Evolutionary conservation across 345 rosid genomes (phyloP).

Genomic region (Microthlaspi erraticum): DNA sequence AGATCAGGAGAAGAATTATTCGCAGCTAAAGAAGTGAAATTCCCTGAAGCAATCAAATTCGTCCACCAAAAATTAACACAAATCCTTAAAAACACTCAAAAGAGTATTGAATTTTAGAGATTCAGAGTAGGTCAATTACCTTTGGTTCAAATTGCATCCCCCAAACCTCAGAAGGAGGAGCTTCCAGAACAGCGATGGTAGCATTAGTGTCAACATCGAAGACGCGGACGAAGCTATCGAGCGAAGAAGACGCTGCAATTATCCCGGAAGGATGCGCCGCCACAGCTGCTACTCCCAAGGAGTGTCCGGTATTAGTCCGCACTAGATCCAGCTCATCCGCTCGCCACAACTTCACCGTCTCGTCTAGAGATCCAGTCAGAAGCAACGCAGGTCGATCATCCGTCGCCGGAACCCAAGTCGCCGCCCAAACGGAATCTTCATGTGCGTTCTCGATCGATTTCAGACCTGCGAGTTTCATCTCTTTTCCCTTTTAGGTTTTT

Average conservation of each 20-base stretch:
- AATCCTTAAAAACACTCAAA: neutral
- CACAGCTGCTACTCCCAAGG: slow-evolving; percentile 88
- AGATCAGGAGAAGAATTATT: neutral
- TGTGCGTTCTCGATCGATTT: slow-evolving; percentile 84
- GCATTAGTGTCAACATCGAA: slow-evolving; percentile 95
- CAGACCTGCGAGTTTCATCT: slow-evolving; percentile 89
- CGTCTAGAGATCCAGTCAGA: slow-evolving; percentile 90
- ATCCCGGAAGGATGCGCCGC: slow-evolving; percentile 97
- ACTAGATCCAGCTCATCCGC: slow-evolving; percentile 79
- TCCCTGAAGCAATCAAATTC: slow-evolving; percentile 4
- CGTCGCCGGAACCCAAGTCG: slow-evolving; percentile 87
- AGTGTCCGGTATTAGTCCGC: slow-evolving; percentile 89
- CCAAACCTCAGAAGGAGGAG: slow-evolving; percentile 98
- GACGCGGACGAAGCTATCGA: slow-evolving; percentile 95
- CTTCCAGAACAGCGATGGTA: slow-evolving; percentile 86
- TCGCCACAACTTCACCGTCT: slow-evolving; percentile 88
- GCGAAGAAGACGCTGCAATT: slow-evolving; percentile 89
- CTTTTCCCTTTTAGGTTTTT: slow-evolving; percentile 12
- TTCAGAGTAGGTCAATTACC: slow-evolving; percentile 46
- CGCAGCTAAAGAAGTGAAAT: slow-evolving; percentile 8
- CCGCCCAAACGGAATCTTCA: slow-evolving; percentile 94
- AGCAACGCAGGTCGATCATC: slow-evolving; percentile 67
- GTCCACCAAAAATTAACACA: neutral
- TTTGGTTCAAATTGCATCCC: slow-evolving; percentile 93
- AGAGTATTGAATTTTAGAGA: neutral